These are phyloP conservation scores for Lasiosphaeria miniovina DNA, from an alignment of 495 filamentous ascomycete genomes.

Conservation along the genomic window DNA sequence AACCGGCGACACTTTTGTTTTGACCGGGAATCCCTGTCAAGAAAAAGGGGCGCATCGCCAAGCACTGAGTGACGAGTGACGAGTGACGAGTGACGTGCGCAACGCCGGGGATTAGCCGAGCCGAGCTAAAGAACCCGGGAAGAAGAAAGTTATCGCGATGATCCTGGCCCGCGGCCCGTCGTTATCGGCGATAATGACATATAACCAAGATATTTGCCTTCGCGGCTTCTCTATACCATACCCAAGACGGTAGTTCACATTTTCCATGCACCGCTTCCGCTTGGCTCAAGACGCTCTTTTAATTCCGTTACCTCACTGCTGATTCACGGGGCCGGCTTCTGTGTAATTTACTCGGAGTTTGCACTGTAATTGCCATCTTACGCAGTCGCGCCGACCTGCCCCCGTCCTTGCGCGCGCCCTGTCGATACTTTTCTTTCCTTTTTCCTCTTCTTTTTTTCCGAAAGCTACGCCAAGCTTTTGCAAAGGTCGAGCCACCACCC, in stretches of 20 bases:
- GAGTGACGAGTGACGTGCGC: neutral
- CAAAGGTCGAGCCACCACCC: neutral
- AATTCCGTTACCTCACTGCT: too few species aligned
- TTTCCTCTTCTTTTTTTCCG: neutral
- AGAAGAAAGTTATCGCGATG: neutral
- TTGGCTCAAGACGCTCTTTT: too few species aligned
- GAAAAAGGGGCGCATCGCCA: neutral
- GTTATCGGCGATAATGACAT: conserved; percentile 12
- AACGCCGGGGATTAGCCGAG: neutral
- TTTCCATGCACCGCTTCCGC: neutral
- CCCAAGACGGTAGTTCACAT: neutral
- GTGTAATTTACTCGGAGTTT: too few species aligned
- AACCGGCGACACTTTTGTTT: too few species aligned
- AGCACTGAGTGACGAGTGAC: neutral
- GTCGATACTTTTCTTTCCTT: too few species aligned
- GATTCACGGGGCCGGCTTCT: too few species aligned
- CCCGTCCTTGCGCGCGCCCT: too few species aligned
- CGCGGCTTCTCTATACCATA: neutral
- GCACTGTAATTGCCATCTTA: too few species aligned
- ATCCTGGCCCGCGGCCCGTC: neutral
- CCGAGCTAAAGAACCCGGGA: neutral
- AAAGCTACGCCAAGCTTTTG: neutral
- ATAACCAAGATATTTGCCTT: conserved; percentile 1
- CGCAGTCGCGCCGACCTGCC: too few species aligned
- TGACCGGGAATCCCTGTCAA: neutral